Evolutionary conservation across 2,329 filamentous ascomycete genomes (phyloP).

Genomic region (Hymenoscyphus linearis): DNA sequence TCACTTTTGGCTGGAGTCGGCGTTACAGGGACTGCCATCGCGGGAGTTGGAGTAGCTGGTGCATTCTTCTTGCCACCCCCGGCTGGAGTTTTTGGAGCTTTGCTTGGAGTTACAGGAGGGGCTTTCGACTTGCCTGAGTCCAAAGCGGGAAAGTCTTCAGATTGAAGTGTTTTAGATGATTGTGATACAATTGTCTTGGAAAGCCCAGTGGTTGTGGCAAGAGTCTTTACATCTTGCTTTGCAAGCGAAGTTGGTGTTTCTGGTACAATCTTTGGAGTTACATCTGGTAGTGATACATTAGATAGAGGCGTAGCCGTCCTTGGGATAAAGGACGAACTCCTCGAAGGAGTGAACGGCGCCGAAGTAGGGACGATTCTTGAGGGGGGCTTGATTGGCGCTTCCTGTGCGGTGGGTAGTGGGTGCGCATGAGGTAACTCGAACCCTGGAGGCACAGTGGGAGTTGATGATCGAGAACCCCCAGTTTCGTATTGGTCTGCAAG

Average conservation of each 20-base stretch:
- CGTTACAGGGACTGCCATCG: not conserved
- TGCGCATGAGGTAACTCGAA: slow-evolving; percentile 35
- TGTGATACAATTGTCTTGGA: slow-evolving; percentile 40
- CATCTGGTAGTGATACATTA: slow-evolving; percentile 25
- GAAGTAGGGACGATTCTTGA: slow-evolving; percentile 27
- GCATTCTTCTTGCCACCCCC: slow-evolving; percentile 4
- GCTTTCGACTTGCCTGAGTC: slow-evolving; percentile 34
- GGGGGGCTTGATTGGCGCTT: slow-evolving; percentile 20
- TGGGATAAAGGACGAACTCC: slow-evolving; percentile 21
- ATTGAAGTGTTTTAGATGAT: slow-evolving; percentile 39
- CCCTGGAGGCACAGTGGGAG: slow-evolving; percentile 43
- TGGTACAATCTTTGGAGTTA: slow-evolving; percentile 9
- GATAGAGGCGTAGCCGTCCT: slow-evolving; percentile 27
- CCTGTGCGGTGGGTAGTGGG: slow-evolving; percentile 30
- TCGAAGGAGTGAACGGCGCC: slow-evolving; percentile 28
- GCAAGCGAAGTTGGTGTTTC: slow-evolving; percentile 28
- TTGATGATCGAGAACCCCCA: slow-evolving; percentile 29
- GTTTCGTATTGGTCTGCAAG: slow-evolving; percentile 13
- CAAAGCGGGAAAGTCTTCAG: slow-evolving; percentile 60
- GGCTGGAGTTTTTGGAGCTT: slow-evolving; percentile 8
- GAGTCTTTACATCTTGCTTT: slow-evolving; percentile 41
- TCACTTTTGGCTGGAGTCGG: slow-evolving; percentile 19
- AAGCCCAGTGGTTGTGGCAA: slow-evolving; percentile 42
- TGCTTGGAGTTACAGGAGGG: slow-evolving; percentile 5
- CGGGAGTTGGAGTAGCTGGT: slow-evolving; percentile 1